Evolutionary conservation across 2,329 filamentous ascomycete genomes (phyloP), one percentile per base, ranked within the genome.

Genomic region (Neofusicoccum parvum): DNA sequence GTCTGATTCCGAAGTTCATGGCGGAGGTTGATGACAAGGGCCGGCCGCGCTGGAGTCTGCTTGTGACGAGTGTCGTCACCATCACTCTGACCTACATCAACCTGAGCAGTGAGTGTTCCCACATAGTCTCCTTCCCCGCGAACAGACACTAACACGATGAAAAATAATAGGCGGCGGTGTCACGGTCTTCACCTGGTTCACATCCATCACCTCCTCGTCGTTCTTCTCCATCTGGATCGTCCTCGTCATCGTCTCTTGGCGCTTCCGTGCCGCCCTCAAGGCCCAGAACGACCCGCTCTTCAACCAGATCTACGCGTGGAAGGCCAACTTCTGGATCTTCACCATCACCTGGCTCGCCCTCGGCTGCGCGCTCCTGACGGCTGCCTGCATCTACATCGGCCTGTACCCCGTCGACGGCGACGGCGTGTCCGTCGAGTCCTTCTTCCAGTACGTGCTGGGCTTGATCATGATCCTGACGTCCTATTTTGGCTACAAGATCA

Each of bases 191-290:
- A 73, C 69, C 51, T 77, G 74, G 70, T 48, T 72, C 17, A 51
- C 68, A 14, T 68, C 67, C 34, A 75, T 79, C 62, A 72, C 75
- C 7, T 75, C 72, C 34, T 69, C 76, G 1, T 71, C 70, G 4
- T 76, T 71, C 67, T 78, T 78, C 67, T 71, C 69, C 66, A 72
- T 72, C 59, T 79, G 76, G 74, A 68, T 76, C 34, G 72, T 79
- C 23, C 73, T 79, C 46, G 62, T 70, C 11, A 69, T 76, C 64
- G 76, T 72, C 6, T 72, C 69, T 3, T 74, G 69, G 45, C 70
- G 74, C 5, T 79, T 79, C 67, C 75, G 69, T 15, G 66, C 68
- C 9, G 73, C 72, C 6, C 66, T 75, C 23, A 66, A 68, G 20
- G 70, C 70, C 6, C 72, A 75, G 51, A 68, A 70, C 37, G 72